Base-by-base conservation (phyloP, 139 green algal genomes). In the Coelastrella sp. region DNA sequence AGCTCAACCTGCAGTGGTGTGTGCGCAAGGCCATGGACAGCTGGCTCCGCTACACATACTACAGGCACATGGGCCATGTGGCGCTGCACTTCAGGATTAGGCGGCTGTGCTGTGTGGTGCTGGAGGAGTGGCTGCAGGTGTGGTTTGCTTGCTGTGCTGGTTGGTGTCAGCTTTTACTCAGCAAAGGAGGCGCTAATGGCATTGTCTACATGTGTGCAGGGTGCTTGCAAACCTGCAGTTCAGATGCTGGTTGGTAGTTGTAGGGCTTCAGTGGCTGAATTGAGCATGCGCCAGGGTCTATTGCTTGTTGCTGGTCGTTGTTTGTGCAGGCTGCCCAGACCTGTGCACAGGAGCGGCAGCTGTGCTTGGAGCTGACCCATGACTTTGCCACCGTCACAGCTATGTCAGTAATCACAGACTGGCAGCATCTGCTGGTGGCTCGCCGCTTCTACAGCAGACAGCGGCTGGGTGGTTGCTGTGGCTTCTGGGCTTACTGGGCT, bases 11-110 rank as follows among this genome's bases (percentile, higher is more conserved):
- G 22, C 22, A 80, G 4, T 86, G 59, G 59, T 81, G 84, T 20
- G 14, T 68, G 54, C 57, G 84, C 58, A 77, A 80, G 59, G 58
- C 56, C 20, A 59, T 76, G 86, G 23, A 20, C 23, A 66, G 61
- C 60, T 87, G 77, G 77, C 64, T 80, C 56, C 17, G 47, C 64
- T 79, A 57, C 57, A 59, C 87, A 5, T 86, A 86, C 79, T 91
- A 91, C 87, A 66, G 65, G 60, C 87, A 87, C 78, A 81, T 80
- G 20, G 78, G 20, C 22, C 78, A 91, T 85, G 87, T 87, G 76
- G 87, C 78, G n/a, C 87, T 91, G 77, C 87, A 91, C 78, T 91
- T 85, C 76, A 68, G 87, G 20, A 58, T 91, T 4, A 58, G 87
- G 47, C 64, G 87, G 64, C 87, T 91, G 78, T 80, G 78, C 14